Base-by-base conservation (phyloP, 1,284 basidiomycete species). In the Leccinum fallax region DNA sequence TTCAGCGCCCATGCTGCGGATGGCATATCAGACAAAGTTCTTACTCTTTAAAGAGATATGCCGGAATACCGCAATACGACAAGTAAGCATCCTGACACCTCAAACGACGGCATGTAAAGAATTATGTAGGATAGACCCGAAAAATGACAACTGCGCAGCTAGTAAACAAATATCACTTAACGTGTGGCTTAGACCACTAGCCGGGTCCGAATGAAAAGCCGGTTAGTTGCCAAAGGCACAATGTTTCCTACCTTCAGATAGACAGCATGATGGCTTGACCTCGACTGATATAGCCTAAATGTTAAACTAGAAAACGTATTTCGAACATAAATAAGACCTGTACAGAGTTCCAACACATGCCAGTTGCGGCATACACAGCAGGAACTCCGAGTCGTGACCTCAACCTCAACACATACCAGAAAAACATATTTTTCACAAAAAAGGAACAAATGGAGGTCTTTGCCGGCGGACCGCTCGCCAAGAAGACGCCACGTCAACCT, bases 401-500 rank as follows among this genome's bases (percentile, higher is more conserved):
- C 30, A 32, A 32, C 30, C 30, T 32, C 30, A 32, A 32, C 1
- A 32, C 30, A 32, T 32, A 32, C 30, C 30, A 32, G 30, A 32
- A 32, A 32, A 32, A 32, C 30, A 10, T 32, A 32, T 32, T 32
- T 32, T 32, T 32, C 30, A 32, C 30, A 10, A 32, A 40, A 36
- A 28, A 49, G 5, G 59, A 24, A 11, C 1, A 5, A 15, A 28
- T 15, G 3, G 1, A 74, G 68, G 16, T 19, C 0, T 72, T 62
- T 55, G 65, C 21, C 1, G 73, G 69, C 19, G 67, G 68, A 0
- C 69, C 70, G 0, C 61, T 74, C 13, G 53, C 63, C 8, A 55
- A 58, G n/a, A 69, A 66, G 59, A 58, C 59, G 1, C 4, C 36
- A 38, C 36, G 63, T 75, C 34, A 64, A 56, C 4, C 32, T 76